Conservation (phyloP, 2,329 filamentous ascomycete species). For the Cladophialophora psammophila region DNA sequence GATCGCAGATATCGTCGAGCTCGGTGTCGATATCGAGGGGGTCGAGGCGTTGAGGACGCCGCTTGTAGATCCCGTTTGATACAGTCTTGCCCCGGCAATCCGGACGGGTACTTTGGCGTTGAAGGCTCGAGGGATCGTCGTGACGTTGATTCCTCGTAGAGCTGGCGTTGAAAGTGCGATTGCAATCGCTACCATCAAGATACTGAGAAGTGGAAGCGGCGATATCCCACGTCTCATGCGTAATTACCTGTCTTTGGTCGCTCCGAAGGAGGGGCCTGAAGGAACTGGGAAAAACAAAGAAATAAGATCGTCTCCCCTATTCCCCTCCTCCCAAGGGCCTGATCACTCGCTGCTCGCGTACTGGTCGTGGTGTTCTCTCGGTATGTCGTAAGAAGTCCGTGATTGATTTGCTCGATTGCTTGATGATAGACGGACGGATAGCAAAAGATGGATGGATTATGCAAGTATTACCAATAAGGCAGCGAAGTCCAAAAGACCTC, state of each 20-base stretch:
- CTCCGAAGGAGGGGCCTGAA: not conserved
- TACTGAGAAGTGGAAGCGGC: not conserved
- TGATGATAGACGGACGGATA: too few relatives aligned
- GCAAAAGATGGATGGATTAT: too few relatives aligned
- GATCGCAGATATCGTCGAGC: too few relatives aligned
- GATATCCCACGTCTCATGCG: conserved; percentile 13
- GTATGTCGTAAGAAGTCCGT: too few relatives aligned
- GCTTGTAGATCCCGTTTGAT: not conserved
- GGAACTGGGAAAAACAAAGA: conserved; percentile 1
- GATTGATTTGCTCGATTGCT: too few relatives aligned
- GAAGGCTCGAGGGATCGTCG: not conserved
- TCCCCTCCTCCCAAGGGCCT: too few relatives aligned
- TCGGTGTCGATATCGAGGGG: not conserved
- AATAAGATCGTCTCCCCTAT: conserved; percentile 1
- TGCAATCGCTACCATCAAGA: conserved; percentile 23
- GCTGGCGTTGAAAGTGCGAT: conserved; percentile 6
- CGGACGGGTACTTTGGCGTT: not conserved
- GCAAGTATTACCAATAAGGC: too few relatives aligned
- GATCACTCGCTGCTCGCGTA: too few relatives aligned
- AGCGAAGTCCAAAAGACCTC: too few relatives aligned
- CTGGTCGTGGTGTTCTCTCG: too few relatives aligned
- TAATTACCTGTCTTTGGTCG: too few relatives aligned
- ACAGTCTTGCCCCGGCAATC: not conserved
- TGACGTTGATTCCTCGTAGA: not conserved
- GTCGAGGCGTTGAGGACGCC: not conserved